Conservation (phyloP, 305 asterid species). For the Solanum hybrid region DNA sequence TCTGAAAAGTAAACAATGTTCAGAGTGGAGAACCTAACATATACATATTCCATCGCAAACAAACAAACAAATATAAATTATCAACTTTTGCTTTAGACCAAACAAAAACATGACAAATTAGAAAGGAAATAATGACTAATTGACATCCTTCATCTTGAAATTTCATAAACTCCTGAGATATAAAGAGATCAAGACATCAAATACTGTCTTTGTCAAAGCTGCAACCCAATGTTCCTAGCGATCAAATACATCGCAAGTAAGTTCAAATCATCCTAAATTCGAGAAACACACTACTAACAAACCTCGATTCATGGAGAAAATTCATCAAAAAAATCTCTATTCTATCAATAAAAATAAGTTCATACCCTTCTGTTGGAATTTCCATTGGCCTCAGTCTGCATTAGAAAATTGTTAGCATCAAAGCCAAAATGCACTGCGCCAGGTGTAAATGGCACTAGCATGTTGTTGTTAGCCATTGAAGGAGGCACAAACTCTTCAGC, state of each 20-base stretch:
- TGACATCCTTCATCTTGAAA: conserved; percentile 30
- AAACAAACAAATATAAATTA: not conserved
- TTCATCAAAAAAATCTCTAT: not conserved
- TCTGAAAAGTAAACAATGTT: not conserved
- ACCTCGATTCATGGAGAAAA: not conserved
- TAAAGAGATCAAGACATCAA: not conserved
- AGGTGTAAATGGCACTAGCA: conserved; percentile 21
- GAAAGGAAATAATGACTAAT: not conserved
- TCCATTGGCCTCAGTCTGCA: conserved; percentile 26
- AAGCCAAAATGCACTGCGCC: conserved; percentile 68
- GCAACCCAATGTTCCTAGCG: not conserved
- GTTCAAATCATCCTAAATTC: not conserved
- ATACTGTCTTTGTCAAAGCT: not conserved
- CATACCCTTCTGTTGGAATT: conserved; percentile 54
- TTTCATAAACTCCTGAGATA: not conserved
- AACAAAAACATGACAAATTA: not conserved
- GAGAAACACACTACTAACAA: not conserved
- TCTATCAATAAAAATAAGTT: not conserved
- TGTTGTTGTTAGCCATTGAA: conserved; percentile 30
- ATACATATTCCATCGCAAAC: not conserved
- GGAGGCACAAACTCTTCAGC: conserved; percentile 93
- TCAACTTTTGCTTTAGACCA: not conserved
- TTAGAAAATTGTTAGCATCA: conserved; percentile 44
- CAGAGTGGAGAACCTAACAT: not conserved
- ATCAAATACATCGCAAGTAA: not conserved